These are phyloP conservation scores for Sporothrix pseudoabietina DNA, from an alignment of 2,329 filamentous ascomycete species.

Conservation along the genomic window DNA sequence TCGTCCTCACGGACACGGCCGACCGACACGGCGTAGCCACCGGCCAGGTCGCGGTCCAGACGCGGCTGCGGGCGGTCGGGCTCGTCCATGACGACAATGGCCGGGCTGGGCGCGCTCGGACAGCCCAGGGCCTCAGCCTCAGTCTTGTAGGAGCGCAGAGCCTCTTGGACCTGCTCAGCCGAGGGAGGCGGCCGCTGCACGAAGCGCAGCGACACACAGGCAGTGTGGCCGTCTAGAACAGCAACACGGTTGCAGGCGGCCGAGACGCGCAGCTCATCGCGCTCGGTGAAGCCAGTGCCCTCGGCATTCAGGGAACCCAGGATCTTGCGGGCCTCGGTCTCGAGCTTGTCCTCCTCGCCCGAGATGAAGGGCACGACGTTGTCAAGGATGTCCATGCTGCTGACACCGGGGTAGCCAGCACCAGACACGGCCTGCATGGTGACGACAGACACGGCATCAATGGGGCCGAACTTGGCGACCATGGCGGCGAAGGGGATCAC, in stretches of 20 bases:
- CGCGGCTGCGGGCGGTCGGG: slow-evolving; percentile 87
- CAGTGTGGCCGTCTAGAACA: slow-evolving; percentile 93
- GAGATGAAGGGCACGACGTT: slow-evolving; percentile 93
- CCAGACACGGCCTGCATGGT: slow-evolving; percentile 95
- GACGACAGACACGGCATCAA: slow-evolving; percentile 75
- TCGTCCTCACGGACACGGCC: slow-evolving; percentile 84
- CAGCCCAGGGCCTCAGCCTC: slow-evolving; percentile 84
- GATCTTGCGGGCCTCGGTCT: slow-evolving; percentile 94
- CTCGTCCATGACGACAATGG: slow-evolving; percentile 89
- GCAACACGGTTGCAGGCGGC: slow-evolving; percentile 91
- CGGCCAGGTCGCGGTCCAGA: slow-evolving; percentile 80
- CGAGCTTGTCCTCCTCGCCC: slow-evolving; percentile 94
- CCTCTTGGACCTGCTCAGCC: slow-evolving; percentile 74
- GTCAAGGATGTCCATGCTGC: slow-evolving; percentile 93
- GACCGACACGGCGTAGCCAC: slow-evolving; percentile 88
- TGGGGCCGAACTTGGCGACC: slow-evolving; percentile 80
- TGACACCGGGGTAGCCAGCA: slow-evolving; percentile 86
- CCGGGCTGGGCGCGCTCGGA: slow-evolving; percentile 77
- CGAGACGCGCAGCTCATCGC: slow-evolving; percentile 72
- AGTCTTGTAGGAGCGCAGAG: slow-evolving; percentile 76
- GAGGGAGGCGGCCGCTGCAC: slow-evolving; percentile 71
- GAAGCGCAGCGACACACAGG: slow-evolving; percentile 88
- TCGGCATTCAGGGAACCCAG: slow-evolving; percentile 73
- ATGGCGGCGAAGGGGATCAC: slow-evolving; percentile 94
- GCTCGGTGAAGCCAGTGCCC: slow-evolving; percentile 74